These are phyloP conservation scores for Naganishia vishniacii DNA, from an alignment of 768 basidiomycete genomes.

Conservation along the genomic window DNA sequence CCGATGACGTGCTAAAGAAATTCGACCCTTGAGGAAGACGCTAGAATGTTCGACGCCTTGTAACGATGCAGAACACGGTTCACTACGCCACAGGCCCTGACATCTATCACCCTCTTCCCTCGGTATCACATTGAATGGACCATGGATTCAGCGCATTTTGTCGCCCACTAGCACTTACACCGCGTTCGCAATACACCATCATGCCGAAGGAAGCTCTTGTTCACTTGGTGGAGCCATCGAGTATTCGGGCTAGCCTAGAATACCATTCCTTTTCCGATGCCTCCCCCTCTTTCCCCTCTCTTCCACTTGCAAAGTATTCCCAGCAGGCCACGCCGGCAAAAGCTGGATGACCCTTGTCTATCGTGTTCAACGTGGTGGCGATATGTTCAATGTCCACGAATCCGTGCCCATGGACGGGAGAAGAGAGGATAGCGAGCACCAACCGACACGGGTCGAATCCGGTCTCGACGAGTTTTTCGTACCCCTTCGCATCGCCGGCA, in stretches of 20 bases:
- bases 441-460: slow-evolving; percentile 5
- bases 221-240: too few species aligned
- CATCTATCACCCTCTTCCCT: too few species aligned
- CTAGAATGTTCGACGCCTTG: too few species aligned
- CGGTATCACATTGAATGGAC: too few species aligned
- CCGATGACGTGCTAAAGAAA: too few species aligned
- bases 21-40: too few species aligned
- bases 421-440: slow-evolving; percentile 8
- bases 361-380: background rate
- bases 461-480: slow-evolving; percentile 4
- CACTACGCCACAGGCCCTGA: too few species aligned
- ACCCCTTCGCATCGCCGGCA: slow-evolving; percentile 6
- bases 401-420: slow-evolving; percentile 3
- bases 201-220: too few species aligned
- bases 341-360: background rate
- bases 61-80: too few species aligned
- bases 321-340: slow-evolving; percentile 12
- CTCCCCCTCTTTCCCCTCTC: slow-evolving; percentile 6
- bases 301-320: slow-evolving; percentile 20
- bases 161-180: too few species aligned
- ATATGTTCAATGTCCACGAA: background rate
- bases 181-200: too few species aligned
- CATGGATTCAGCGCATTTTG: too few species aligned
- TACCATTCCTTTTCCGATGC: slow-evolving; percentile 6
- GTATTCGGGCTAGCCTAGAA: background rate